phyloP scores from a whole-genome alignment of 2,329 filamentous ascomycete species.

The Epicoccum nigrum region DNA sequence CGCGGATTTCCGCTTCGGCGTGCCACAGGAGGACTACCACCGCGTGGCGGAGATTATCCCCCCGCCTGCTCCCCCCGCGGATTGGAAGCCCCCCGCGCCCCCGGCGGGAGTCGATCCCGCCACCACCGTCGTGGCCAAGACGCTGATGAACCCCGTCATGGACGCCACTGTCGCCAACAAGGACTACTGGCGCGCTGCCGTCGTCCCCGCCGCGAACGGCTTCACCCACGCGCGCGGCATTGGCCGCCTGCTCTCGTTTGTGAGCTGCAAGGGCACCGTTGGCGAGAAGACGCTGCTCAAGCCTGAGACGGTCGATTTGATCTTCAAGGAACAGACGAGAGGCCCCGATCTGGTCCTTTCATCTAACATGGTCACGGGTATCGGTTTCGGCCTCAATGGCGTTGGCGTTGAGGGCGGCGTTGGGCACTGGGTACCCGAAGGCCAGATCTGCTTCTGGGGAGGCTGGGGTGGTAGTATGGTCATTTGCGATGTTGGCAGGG shows the following conservation, averaged over 20 bases:
- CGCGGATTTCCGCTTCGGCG: constrained; percentile 29
- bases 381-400: constrained; percentile 17
- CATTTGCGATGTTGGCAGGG: constrained; percentile 22
- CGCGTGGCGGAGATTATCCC: constrained; percentile 22
- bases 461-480: constrained; percentile 27
- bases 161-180: constrained; percentile 12
- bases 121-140: constrained; percentile 4
- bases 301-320: constrained; percentile 16
- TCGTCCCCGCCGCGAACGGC: constrained; percentile 17
- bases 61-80: constrained; percentile 7
- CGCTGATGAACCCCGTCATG: constrained; percentile 17
- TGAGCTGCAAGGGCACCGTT: constrained; percentile 13
- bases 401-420: constrained; percentile 1
- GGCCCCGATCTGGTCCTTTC: constrained; percentile 18
- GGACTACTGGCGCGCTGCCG: constrained; percentile 2
- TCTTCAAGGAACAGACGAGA: constrained; percentile 19
- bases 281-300: constrained; percentile 11
- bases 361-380: constrained; percentile 7
- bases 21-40: constrained; percentile 6
- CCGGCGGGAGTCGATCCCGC: not conserved
- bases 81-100: not conserved
- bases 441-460: constrained; percentile 23
- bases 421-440: constrained; percentile 17
- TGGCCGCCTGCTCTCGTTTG: constrained; percentile 11
- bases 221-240: constrained; percentile 22